Base-by-base conservation (phyloP, 169 alveolate genomes). In the Babesia caballi region DNA sequence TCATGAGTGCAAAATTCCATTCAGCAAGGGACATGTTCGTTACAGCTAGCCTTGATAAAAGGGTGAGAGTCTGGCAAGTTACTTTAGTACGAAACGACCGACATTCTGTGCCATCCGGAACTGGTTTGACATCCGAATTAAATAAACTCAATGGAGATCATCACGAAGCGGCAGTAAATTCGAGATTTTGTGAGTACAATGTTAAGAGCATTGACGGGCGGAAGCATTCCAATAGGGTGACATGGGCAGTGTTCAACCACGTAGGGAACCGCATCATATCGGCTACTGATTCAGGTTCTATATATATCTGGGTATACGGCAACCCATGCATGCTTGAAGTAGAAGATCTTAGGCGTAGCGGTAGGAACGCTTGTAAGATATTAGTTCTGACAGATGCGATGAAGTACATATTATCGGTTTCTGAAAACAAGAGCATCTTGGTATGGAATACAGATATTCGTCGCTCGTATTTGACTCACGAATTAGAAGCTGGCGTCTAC, bases 1-100 rank as follows among this genome's bases (percentile, higher is more conserved):
- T 97, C 0, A 97, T 97, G 99, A 89, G 97, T 80, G 96, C 98
- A 21, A 83, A 83, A 49, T 97, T 97, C 85, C 99, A 97, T 76
- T 98, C 97, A 17, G 89, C 83, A 30, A 92, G 94, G 78, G 98
- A 96, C 66, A 73, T 94, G 57, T 67, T 97, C 33, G 94, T 95
- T 30, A 92, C 98, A 17, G 92, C 98, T 38, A 91, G 97, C 66
- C 90, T 97, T 59, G 99, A 96, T 85, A 89, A 96, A 59, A 94
- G 98, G 19, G 91, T 96, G 6, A 87, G 98, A 63, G 89, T 97
- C n/a, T 97, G 99, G 99, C 76, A 21, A 21, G 93, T 94, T 30
- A 89, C 97, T 27, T 85, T 86, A 32, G 88, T 96, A 25, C 90
- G 97, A 57, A 97, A 94, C 85, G 96, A 96, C 68, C 91, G 88